Base-by-base conservation (phyloP, 176 grass and related monocot genomes). In the Alopecurus myosuroides region DNA sequence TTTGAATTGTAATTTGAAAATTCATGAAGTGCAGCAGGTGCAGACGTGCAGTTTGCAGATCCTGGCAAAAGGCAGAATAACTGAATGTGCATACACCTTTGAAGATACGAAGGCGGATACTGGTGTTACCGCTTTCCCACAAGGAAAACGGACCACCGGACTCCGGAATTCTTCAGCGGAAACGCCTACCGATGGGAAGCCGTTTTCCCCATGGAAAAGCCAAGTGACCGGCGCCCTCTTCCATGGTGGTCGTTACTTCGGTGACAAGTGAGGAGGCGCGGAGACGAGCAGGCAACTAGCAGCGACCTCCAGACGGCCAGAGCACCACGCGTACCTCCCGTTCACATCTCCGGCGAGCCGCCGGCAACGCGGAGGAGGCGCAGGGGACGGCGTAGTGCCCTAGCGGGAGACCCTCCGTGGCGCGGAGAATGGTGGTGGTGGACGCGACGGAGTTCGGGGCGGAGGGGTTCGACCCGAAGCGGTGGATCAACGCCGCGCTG, bases 401-500 rank as follows among this genome's bases (percentile, higher is more conserved):
- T n/a, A 49, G 74, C 3, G 48, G 42, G 48, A 22, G 22, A 18
- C 17, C 36, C 45, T 18, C 4, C 20, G n/a, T 10, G 14, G 63
- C 31, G 51, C 4, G 31, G 48, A 30, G 31, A 86, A 95, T 96
- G 97, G 94, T 96, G 86, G 93, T 94, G 88, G 86, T 99, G 70
- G 97, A 96, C 73, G 68, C 89, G 40, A 71, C 82, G 74, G 97
- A 96, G 88, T 96, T 99, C 84, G 91, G 90, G 35, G 87, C 90
- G 81, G 93, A 96, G 70, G 88, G 84, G 8, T 99, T 99, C 81
- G 89, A 99, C 78, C 89, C 87, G 70, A 99, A 99, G 86, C 91
- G 89, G 80, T 99, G 97, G 97, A 99, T 96, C 93, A 99, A 99
- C 84, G 93, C 89, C 70, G 94, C 91, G 67, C 85, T 93, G 78